A percentile compares a stretch with the other conserved stretches of the same genome.
Evolutionary conservation across 2,329 filamentous ascomycete genomes (phyloP).

Genomic region (Grosmannia serpens): DNA sequence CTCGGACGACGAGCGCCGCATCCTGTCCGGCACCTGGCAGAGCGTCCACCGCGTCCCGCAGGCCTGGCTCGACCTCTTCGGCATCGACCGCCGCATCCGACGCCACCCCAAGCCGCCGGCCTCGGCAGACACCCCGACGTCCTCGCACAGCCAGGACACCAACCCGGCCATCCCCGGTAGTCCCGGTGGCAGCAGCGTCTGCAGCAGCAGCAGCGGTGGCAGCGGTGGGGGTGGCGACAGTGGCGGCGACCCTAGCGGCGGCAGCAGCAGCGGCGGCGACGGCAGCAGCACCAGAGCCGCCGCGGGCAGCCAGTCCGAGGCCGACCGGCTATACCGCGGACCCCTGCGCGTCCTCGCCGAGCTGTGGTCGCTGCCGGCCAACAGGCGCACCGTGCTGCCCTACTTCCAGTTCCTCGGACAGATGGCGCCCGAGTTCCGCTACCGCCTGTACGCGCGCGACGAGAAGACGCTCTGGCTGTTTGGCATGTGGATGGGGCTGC

Average conservation of each 20-base stretch:
- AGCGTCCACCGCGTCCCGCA: slow-evolving; percentile 10
- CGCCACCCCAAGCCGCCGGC: background rate
- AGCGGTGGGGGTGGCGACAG: background rate
- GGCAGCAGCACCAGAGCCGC: no score
- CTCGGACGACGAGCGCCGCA: slow-evolving; percentile 11
- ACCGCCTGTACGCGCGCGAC: slow-evolving; percentile 12
- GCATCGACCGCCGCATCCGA: slow-evolving; percentile 4
- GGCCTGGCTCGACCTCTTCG: slow-evolving; percentile 12
- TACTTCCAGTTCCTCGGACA: slow-evolving; percentile 15
- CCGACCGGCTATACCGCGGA: slow-evolving; percentile 11
- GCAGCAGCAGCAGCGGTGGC: background rate
- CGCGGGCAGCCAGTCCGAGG: background rate
- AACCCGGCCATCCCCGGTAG: background rate
- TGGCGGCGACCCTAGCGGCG: background rate
- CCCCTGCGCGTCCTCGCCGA: slow-evolving; percentile 13
- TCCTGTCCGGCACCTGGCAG: slow-evolving; percentile 11
- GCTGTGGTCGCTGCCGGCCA: slow-evolving; percentile 7
- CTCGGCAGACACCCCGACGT: no score
- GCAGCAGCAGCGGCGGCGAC: background rate
- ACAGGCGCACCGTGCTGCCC: slow-evolving; percentile 8
- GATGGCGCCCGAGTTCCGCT: slow-evolving; percentile 10
- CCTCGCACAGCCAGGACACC: background rate
- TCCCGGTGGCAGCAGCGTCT: background rate
- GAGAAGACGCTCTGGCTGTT: slow-evolving; percentile 14
- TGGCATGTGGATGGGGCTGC: slow-evolving; percentile 16